Evolutionary conservation across 768 basidiomycete species (phyloP).

Genomic region (Calvatia gigantea): DNA sequence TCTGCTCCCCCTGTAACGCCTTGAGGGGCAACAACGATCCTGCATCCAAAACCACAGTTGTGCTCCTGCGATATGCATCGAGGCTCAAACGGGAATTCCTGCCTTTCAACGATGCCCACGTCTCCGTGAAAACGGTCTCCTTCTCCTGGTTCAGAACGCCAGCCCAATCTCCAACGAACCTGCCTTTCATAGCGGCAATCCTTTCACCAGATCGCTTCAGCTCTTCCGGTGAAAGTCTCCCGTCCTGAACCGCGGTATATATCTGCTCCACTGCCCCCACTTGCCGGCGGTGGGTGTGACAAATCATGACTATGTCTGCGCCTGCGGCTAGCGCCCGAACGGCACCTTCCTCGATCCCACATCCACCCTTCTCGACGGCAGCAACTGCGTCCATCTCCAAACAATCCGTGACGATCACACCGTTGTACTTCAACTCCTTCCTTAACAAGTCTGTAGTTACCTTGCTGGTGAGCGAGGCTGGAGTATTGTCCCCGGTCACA

Average conservation of each 20-base stretch:
- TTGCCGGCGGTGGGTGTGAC: slow-evolving; percentile 57
- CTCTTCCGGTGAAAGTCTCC: slow-evolving; percentile 34
- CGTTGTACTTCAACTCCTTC: slow-evolving; percentile 45
- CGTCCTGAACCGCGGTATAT: slow-evolving; percentile 46
- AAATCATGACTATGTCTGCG: slow-evolving; percentile 73
- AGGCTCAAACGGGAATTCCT: slow-evolving; percentile 39
- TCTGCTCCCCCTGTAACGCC: slow-evolving; percentile 16
- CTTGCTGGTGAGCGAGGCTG: slow-evolving; percentile 52
- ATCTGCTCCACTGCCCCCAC: slow-evolving; percentile 47
- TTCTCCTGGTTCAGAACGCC: slow-evolving; percentile 26
- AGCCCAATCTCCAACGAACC: slow-evolving; percentile 47
- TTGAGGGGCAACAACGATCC: slow-evolving; percentile 33
- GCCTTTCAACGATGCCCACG: slow-evolving; percentile 35
- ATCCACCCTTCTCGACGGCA: slow-evolving; percentile 37
- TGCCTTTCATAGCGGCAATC: slow-evolving; percentile 46
- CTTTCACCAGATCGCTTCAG: slow-evolving; percentile 41
- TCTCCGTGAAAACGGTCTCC: slow-evolving; percentile 17
- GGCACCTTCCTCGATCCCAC: slow-evolving; percentile 50
- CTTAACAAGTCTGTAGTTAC: slow-evolving; percentile 55
- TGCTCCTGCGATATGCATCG: slow-evolving; percentile 44
- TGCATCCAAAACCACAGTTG: slow-evolving; percentile 43
- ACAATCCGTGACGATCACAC: slow-evolving; percentile 71
- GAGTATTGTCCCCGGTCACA: slow-evolving; percentile 49
- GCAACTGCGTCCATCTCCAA: slow-evolving; percentile 75
- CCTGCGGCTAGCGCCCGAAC: slow-evolving; percentile 58